phyloP scores from a whole-genome alignment of 2,329 filamentous ascomycete genomes.

The Fusarium zealandicum region DNA sequence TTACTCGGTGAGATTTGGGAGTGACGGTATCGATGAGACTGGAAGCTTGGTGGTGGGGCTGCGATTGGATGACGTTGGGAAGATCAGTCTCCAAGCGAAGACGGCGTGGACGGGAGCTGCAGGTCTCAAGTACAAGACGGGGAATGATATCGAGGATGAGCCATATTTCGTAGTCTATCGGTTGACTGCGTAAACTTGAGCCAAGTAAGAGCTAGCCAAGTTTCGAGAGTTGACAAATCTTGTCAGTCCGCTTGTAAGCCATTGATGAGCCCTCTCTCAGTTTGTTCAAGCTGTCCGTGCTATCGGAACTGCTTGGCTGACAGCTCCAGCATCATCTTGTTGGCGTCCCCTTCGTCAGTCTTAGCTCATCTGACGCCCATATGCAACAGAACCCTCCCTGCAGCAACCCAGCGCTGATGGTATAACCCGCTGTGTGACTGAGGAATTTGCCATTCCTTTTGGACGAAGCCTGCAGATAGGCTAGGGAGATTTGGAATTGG shows the following conservation, averaged over 20 bases:
- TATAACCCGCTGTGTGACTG: conserved; percentile 21
- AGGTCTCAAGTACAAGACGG: conserved; percentile 16
- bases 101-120: conserved; percentile 13
- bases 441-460: conserved; percentile 30
- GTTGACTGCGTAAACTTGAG: background rate
- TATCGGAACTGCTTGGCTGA: too few relatives aligned
- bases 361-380: conserved; percentile 33
- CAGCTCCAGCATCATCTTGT: conserved; percentile 2
- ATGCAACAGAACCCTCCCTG: conserved; percentile 7
- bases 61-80: conserved; percentile 43
- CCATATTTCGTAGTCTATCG: background rate
- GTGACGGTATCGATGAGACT: conserved; percentile 25
- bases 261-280: background rate
- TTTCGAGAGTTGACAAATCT: background rate
- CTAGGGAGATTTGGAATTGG: conserved; percentile 31
- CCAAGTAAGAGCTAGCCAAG: background rate
- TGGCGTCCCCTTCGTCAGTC: conserved; percentile 29
- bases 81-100: conserved; percentile 17
- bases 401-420: background rate
- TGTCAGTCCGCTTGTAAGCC: conserved; percentile 6
- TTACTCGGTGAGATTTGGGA: conserved; percentile 18
- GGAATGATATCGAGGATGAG: background rate
- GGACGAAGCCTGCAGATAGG: conserved; percentile 17
- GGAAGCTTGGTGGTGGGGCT: conserved; percentile 37
- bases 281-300: conserved; percentile 13